Evolutionary conservation across 2,329 filamentous ascomycete genomes (phyloP), one percentile per base, ranked within the genome.

Genomic region (Leptographium wingfieldii): DNA sequence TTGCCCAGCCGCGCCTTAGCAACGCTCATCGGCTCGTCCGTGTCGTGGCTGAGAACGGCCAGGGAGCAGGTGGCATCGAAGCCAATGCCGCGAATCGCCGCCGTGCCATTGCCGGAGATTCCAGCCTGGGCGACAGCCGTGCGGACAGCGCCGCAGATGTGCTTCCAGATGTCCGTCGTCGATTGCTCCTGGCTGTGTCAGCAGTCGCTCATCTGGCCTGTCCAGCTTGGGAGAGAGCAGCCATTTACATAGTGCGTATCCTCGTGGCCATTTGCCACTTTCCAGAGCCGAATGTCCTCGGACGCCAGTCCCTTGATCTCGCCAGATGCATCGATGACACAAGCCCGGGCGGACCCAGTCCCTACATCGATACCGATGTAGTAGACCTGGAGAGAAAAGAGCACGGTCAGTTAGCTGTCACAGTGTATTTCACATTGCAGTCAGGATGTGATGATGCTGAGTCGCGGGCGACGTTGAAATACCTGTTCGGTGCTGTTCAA

Each of bases 11-110:
- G 3, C 91, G 92, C 0, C 89, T 90, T 54, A 2, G 92, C 96
- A 27, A 99, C 90, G n/a, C 87, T 81, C 55, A 96, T 80, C 2
- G 94, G 94, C 73, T 95, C 88, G 71, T 96, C 88, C 4, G 90
- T 95, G 67, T 96, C 90, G 69, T 88, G 79, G 59, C 86, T 81
- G 74, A 99, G 96, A 66, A 97, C 92, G 38, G 92, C 83, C 33
- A 99, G 83, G 22, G 94, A 99, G 78, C 94, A 99, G n/a, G 94
- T 99, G 27, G 94, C 94, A 72, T 99, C 94, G 73, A 99, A 97
- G 58, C 94, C 94, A 68, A 99, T 90, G 61, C 94, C 94, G 66
- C 87, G 87, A 67, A 99, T 87, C 43, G 82, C 85, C 63, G 76
- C 77, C 5, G 86, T 81, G 67, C 92, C 85, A 66, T 95, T 85